phyloP scores from a whole-genome alignment of 1,284 basidiomycete genomes.

The Rhodotorula sp. region DNA sequence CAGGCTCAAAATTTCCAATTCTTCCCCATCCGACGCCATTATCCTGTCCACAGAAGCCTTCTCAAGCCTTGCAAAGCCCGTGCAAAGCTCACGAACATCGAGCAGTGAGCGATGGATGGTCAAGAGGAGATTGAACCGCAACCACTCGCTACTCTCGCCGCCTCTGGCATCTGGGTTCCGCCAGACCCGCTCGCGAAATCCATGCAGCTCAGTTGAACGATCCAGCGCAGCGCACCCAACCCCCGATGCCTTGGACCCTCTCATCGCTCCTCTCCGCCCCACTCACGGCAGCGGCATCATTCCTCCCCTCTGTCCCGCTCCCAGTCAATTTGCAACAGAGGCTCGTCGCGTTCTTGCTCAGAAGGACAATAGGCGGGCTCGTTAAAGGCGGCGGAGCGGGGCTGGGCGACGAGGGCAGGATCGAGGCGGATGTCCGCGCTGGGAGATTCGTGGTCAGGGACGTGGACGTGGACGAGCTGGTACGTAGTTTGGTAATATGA shows the following conservation, averaged over 20 bases:
- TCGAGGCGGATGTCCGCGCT: slow-evolving; percentile 86
- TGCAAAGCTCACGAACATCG: neutral
- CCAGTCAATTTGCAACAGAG: slow-evolving; percentile 9
- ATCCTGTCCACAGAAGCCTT: too few relatives aligned
- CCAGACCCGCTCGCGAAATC: too few relatives aligned
- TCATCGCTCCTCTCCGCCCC: slow-evolving; percentile 3
- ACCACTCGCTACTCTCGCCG: too few relatives aligned
- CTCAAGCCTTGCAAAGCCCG: too few relatives aligned
- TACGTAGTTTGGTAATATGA: neutral
- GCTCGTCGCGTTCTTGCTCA: slow-evolving; percentile 7
- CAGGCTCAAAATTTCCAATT: too few relatives aligned
- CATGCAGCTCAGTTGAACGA: too few relatives aligned
- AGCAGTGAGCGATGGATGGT: neutral
- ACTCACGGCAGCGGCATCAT: slow-evolving; percentile 2
- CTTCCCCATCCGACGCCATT: too few relatives aligned
- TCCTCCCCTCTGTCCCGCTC: neutral
- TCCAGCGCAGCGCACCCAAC: neutral
- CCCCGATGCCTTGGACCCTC: neutral
- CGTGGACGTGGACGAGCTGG: slow-evolving; percentile 51
- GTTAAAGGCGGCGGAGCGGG: slow-evolving; percentile 55
- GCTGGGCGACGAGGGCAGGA: slow-evolving; percentile 63
- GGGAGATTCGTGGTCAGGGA: slow-evolving; percentile 83
- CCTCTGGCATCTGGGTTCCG: too few relatives aligned
- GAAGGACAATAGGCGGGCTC: slow-evolving; percentile 67
- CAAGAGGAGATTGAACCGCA: neutral